phyloP scores from a whole-genome alignment of 1,284 basidiomycete genomes.

The Ustilago nuda region DNA sequence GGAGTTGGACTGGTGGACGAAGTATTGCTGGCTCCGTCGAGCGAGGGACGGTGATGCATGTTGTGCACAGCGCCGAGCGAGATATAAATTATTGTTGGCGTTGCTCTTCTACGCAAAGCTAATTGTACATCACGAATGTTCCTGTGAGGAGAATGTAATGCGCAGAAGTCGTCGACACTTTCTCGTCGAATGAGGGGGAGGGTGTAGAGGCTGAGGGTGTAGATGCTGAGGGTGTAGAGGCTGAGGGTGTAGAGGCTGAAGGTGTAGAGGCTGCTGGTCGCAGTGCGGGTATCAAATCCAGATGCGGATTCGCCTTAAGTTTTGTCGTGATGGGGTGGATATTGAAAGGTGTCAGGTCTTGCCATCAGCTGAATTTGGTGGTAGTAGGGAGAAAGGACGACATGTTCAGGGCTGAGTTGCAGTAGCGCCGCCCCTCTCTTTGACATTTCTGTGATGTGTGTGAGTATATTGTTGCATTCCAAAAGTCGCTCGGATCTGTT shows the following conservation, averaged over 20 bases:
- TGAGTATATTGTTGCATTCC: background rate
- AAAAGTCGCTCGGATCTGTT: conserved; percentile 19
- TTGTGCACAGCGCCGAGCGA: background rate
- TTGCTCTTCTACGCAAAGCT: background rate
- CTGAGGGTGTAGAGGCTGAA: too few species aligned
- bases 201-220: too few species aligned
- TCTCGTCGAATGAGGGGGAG: background rate
- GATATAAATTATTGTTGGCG: background rate
- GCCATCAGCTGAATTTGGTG: background rate
- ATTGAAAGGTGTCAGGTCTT: background rate
- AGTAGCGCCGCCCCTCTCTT: background rate
- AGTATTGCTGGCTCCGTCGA: conserved; percentile 13
- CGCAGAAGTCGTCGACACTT: background rate
- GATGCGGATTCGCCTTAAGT: background rate
- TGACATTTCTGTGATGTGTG: background rate
- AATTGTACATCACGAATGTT: background rate
- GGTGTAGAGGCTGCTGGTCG: background rate
- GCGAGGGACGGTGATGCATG: conserved; percentile 27
- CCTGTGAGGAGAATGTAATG: background rate
- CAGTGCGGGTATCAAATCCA: background rate
- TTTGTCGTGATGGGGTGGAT: background rate
- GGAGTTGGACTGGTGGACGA: conserved; percentile 17
- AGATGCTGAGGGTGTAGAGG: background rate
- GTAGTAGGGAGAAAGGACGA: background rate
- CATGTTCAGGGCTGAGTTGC: background rate